Base-by-base conservation (phyloP, 164 flowering plant genomes). In the Liquidambar formosana region DNA sequence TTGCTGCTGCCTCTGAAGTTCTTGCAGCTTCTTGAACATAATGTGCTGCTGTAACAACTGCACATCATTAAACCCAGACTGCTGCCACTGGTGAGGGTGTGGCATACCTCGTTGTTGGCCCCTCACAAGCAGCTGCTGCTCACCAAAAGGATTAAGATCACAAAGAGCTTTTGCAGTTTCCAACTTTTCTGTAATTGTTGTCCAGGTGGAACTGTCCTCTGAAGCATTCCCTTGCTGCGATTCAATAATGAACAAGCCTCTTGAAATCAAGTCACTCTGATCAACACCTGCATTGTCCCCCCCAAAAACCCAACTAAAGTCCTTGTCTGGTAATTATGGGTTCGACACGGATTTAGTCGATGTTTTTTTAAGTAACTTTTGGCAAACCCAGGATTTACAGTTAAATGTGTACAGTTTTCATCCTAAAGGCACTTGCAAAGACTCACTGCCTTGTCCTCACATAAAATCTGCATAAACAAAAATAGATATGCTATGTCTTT, bases 1-100 rank as follows among this genome's bases (percentile, higher is more conserved):
- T 46, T 88, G 93, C 71, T 84, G 85, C 77, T 84, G 86, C 77
- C 83, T 81, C 79, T 86, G 92, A 76, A 88, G 68, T 57, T 85
- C 92, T 76, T 89, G 91, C 71, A 87, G 59, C 76, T 88, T 89
- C 74, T 85, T 87, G 57, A 77, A 53, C 88, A 92, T 82, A 4
- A 83, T 21, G 1, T 87, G 91, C 64, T 84, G 90, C 76, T 88
- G 93, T 80, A 86, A 74, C 68, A 81, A 64, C 71, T 80, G 83
- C 74, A 83, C 78, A 59, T 88, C 92, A 81, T 25, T 74, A 16
- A 72, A 51, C 26, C 85, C 85, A 67, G 81, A 72, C 69, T 77
- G 88, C 77, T 82, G 86, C 75, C 79, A 77, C 23, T 77, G 64
- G 19, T 33, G 64, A 74, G 80, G 76, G 61, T 78, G 89, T 15